Evolutionary conservation across 352 stramenopile species (phyloP).

Genomic region (Pythium rhizo-oryzae): DNA sequence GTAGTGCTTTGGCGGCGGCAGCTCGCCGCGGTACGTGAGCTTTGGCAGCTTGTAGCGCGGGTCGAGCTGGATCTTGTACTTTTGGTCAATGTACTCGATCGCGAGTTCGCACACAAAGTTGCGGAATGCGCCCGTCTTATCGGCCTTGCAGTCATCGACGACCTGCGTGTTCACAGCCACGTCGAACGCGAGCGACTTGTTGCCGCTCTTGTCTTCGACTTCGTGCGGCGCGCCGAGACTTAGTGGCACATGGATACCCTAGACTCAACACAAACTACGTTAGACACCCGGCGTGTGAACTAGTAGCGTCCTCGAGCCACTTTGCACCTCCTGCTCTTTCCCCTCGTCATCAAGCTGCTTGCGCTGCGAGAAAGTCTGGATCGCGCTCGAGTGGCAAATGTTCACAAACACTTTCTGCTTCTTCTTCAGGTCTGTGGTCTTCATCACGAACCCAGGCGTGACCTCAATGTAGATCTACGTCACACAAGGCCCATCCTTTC

Average conservation of each 20-base stretch:
- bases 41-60: constrained; percentile 77
- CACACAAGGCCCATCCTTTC: neutral
- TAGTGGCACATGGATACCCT: constrained; percentile 79
- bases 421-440: constrained; percentile 59
- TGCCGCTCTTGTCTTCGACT: constrained; percentile 75
- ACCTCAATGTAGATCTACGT: constrained; percentile 74
- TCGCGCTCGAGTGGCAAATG: constrained; percentile 64
- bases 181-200: constrained; percentile 66
- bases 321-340: constrained; percentile 66
- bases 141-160: constrained; percentile 58
- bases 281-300: neutral
- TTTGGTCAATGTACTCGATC: constrained; percentile 84
- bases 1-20: constrained; percentile 78
- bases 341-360: constrained; percentile 77
- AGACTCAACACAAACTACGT: neutral
- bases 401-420: constrained; percentile 87
- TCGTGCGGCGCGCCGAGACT: constrained; percentile 71
- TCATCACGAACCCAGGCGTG: constrained; percentile 80
- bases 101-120: constrained; percentile 85
- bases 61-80: constrained; percentile 84
- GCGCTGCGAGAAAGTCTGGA: constrained; percentile 80
- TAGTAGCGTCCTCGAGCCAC: neutral
- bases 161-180: constrained; percentile 83
- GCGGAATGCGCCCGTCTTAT: constrained; percentile 71
- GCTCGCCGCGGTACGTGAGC: constrained; percentile 59